These are phyloP conservation scores for Chaetomium fimeti DNA, from an alignment of 495 filamentous ascomycete genomes.

Conservation along the genomic window DNA sequence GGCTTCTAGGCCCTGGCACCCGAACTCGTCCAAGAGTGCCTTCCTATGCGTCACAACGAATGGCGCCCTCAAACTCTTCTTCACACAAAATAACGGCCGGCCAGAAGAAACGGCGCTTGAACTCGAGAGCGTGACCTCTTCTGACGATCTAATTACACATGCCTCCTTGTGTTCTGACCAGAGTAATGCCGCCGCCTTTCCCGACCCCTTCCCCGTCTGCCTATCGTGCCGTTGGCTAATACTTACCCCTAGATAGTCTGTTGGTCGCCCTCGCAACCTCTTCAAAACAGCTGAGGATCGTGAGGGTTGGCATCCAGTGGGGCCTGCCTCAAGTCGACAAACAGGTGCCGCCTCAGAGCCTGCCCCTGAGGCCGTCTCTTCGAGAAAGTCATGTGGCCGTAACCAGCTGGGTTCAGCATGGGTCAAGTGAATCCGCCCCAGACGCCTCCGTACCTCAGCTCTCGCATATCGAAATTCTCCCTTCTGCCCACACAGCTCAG, in stretches of 20 bases:
- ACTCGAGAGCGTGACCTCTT: constrained; percentile 65
- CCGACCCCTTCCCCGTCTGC: constrained; percentile 13
- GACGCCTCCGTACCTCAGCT: constrained; percentile 59
- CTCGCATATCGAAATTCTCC: constrained; percentile 65
- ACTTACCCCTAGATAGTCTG: constrained; percentile 48
- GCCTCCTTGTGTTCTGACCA: constrained; percentile 73
- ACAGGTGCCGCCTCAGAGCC: constrained; percentile 35
- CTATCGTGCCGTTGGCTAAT: constrained; percentile 1
- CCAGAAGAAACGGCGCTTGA: constrained; percentile 66
- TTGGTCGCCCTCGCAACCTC: constrained; percentile 64
- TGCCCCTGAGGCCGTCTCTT: constrained; percentile 44
- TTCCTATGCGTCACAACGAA: constrained; percentile 68
- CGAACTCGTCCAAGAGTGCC: constrained; percentile 61
- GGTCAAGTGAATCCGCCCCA: constrained; percentile 42
- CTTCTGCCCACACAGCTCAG: constrained; percentile 51
- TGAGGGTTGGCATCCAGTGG: constrained; percentile 60
- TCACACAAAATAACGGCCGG: constrained; percentile 61
- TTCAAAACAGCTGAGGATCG: constrained; percentile 63
- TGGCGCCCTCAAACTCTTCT: constrained; percentile 68
- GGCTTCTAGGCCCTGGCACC: constrained; percentile 66
- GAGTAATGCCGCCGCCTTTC: constrained; percentile 45
- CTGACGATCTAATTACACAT: constrained; percentile 73
- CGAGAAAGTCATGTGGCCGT: constrained; percentile 51
- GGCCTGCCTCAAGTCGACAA: constrained; percentile 41
- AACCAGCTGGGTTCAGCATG: constrained; percentile 50